These are phyloP conservation scores for Chytriomyces sp. DNA, from an alignment of 192 early-diverging fungal species.

Conservation along the genomic window DNA sequence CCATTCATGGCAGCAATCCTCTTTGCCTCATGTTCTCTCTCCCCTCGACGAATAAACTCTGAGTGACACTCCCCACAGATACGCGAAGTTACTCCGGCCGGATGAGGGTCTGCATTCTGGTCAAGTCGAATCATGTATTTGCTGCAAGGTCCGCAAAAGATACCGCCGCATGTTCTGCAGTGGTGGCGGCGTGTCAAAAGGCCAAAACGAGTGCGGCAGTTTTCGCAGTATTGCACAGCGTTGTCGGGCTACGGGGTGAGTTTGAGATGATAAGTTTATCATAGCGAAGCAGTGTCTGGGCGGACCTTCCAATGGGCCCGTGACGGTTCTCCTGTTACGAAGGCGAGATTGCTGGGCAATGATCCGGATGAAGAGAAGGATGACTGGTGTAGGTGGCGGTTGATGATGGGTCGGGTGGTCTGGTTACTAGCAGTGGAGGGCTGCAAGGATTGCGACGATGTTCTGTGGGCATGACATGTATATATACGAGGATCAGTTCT, in stretches of 20 bases:
- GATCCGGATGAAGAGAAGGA: neutral
- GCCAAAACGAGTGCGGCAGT: constrained; percentile 14
- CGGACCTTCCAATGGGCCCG: constrained; percentile 31
- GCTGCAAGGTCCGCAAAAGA: constrained; percentile 28
- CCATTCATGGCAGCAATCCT: neutral
- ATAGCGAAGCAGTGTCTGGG: neutral
- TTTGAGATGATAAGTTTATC: neutral
- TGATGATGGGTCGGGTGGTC: neutral
- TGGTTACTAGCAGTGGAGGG: neutral
- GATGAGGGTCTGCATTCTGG: constrained; percentile 18
- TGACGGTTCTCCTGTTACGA: constrained; percentile 22
- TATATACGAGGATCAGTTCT: neutral
- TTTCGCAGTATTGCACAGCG: neutral
- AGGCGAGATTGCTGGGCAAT: neutral
- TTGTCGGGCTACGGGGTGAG: constrained; percentile 16
- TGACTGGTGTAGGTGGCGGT: neutral
- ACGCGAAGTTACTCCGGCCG: constrained; percentile 1
- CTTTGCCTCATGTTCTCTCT: neutral
- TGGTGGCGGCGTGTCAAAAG: constrained; percentile 32
- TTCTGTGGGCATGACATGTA: neutral
- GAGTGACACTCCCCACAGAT: constrained; percentile 12
- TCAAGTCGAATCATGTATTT: constrained; percentile 14
- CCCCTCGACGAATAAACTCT: constrained; percentile 6
- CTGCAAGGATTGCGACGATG: neutral
- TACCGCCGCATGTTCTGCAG: constrained; percentile 26